phyloP scores from a whole-genome alignment of 805 yeast genomes.

The Metschnikowia continentalis region DNA sequence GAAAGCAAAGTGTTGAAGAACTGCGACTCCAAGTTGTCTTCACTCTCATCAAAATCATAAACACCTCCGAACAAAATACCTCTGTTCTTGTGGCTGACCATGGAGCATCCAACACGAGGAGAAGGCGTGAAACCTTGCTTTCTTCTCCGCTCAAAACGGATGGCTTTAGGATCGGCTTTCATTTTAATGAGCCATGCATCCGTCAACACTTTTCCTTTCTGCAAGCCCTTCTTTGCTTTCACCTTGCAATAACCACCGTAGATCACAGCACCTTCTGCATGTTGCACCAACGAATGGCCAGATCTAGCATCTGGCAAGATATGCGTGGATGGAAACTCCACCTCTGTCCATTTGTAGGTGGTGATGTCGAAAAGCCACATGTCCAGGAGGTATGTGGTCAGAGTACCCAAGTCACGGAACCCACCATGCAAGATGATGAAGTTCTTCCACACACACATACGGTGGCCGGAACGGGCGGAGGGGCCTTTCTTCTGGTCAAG shows the following conservation, averaged over 20 bases:
- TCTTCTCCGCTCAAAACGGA: conserved; percentile 85
- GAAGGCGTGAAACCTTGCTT: conserved; percentile 89
- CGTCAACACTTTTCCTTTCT: conserved; percentile 82
- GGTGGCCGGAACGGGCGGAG: conserved; percentile 84
- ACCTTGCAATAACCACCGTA: conserved; percentile 96
- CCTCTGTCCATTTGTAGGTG: conserved; percentile 85
- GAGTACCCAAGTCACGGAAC: conserved; percentile 81
- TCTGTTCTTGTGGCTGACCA: conserved; percentile 85
- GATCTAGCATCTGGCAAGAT: conserved; percentile 86
- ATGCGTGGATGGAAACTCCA: conserved; percentile 79
- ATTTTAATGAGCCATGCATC: conserved; percentile 87
- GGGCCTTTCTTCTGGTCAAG: conserved; percentile 76
- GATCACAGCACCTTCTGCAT: conserved; percentile 74
- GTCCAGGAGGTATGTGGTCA: conserved; percentile 80
- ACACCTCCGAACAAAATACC: conserved; percentile 96
- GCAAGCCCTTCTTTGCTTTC: conserved; percentile 82
- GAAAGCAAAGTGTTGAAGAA: conserved; percentile 79
- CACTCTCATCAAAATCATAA: conserved; percentile 91
- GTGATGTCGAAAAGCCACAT: conserved; percentile 91
- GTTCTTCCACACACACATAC: conserved; percentile 90
- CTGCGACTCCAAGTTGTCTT: conserved; percentile 79
- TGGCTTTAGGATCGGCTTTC: conserved; percentile 73
- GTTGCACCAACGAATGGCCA: conserved; percentile 83
- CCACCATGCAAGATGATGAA: conserved; percentile 86
- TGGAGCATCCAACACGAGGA: conserved; percentile 90